Evolutionary conservation across 208 protist species (phyloP).

Genomic region (Angomonas ambiguus): DNA sequence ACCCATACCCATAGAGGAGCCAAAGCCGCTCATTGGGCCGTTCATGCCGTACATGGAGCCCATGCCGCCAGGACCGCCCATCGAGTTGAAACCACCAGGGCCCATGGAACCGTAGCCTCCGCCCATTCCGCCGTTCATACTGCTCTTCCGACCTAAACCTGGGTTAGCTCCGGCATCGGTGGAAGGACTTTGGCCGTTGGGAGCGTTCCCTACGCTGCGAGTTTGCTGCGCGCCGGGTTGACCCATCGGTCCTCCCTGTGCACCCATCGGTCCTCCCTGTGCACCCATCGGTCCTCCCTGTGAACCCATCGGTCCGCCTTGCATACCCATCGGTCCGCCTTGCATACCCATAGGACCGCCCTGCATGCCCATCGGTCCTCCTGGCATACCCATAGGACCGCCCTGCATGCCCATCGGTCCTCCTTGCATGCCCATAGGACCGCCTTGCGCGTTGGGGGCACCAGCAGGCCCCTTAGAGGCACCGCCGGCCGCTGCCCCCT

Average conservation of each 20-base stretch:
- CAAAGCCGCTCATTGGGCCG: slow-evolving; percentile 30
- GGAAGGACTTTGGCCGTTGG: slow-evolving; percentile 7
- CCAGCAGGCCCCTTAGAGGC: background rate
- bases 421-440: slow-evolving; percentile 16
- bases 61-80: slow-evolving; percentile 26
- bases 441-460: slow-evolving; percentile 3
- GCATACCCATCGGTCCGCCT: too few species aligned
- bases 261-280: too few species aligned
- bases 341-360: too few species aligned
- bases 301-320: too few species aligned
- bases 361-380: background rate
- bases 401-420: too few species aligned
- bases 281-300: too few species aligned
- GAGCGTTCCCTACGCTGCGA: background rate
- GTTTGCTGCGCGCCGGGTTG: too few species aligned
- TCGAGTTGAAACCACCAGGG: slow-evolving; percentile 5
- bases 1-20: too few species aligned
- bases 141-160: slow-evolving; percentile 1
- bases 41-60: slow-evolving; percentile 37
- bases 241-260: too few species aligned
- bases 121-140: slow-evolving; percentile 10
- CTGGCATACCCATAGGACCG: background rate
- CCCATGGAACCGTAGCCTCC: slow-evolving; percentile 18
- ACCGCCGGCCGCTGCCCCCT: too few species aligned
- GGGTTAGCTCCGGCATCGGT: background rate